Percentiles rank a stretch among this genome's conserved stretches.
Evolutionary conservation across 1,139 yeast genomes (phyloP).

Genomic region (Hyphopichia buzzinii): DNA sequence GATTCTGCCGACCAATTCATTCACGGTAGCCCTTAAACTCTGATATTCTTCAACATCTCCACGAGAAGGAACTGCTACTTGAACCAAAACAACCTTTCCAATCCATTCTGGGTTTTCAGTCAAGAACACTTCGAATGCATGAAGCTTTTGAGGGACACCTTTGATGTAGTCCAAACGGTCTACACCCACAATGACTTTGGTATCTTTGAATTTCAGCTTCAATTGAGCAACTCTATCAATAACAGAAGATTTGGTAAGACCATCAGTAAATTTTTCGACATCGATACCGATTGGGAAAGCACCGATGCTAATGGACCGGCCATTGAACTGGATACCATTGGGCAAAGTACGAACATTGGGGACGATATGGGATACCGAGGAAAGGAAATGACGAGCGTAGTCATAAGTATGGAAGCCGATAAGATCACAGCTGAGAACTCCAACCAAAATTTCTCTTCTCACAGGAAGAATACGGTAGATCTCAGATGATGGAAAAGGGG

Average conservation of each 20-base stretch:
- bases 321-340: slow-evolving; percentile 80
- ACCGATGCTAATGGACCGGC: slow-evolving; percentile 80
- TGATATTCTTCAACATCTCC: slow-evolving; percentile 99
- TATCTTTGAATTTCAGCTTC: slow-evolving; percentile 58
- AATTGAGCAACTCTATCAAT: slow-evolving; percentile 63
- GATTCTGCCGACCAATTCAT: slow-evolving; percentile 93
- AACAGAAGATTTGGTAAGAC: slow-evolving; percentile 64
- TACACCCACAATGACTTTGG: slow-evolving; percentile 90
- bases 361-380: slow-evolving; percentile 85
- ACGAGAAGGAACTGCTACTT: slow-evolving; percentile 96
- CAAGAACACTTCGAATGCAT: slow-evolving; percentile 90
- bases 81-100: slow-evolving; percentile 93
- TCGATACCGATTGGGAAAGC: slow-evolving; percentile 99
- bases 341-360: slow-evolving; percentile 78
- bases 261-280: slow-evolving; percentile 84
- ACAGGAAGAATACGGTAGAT: slow-evolving; percentile 95
- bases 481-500: slow-evolving; percentile 97
- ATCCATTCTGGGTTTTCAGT: slow-evolving; percentile 97
- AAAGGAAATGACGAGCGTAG: slow-evolving; percentile 94
- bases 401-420: slow-evolving; percentile 99
- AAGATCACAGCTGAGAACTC: slow-evolving; percentile 90
- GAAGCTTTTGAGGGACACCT: slow-evolving; percentile 96
- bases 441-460: slow-evolving; percentile 84
- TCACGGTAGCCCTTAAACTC: slow-evolving; percentile 86
- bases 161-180: slow-evolving; percentile 94